Evolutionary conservation across 73 alveolate genomes (phyloP).

Genomic region (Effrenium voratum): DNA sequence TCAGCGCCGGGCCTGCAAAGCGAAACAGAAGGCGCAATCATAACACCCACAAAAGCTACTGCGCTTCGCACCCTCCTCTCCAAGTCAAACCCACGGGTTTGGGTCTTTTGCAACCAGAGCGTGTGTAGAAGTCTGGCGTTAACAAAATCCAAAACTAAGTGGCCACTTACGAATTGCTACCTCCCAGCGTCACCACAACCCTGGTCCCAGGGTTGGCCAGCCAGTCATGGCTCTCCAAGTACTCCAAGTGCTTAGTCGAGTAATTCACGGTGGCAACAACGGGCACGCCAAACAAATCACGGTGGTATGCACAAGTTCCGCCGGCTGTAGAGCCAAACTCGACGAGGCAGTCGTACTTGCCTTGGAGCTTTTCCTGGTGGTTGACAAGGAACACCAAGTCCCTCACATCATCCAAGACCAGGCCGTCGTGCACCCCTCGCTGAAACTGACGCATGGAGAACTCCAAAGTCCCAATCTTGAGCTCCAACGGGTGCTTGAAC

Average conservation of each 20-base stretch:
- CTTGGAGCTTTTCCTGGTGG: background rate
- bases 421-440: background rate
- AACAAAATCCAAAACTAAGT: no score
- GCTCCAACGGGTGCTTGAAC: background rate
- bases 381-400: background rate
- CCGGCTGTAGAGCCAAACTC: background rate
- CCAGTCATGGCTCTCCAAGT: background rate
- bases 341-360: background rate
- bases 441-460: background rate
- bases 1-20: no score
- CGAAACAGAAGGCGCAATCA: no score
- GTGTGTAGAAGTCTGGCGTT: no score
- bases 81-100: no score
- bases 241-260: background rate
- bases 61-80: no score
- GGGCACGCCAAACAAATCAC: background rate
- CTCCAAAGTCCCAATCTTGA: constrained; percentile 25
- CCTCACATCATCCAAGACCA: background rate
- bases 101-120: no score
- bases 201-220: background rate
- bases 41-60: no score
- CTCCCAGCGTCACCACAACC: background rate
- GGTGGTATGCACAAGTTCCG: background rate
- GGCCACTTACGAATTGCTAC: background rate
- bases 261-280: background rate